phyloP scores from a whole-genome alignment of 805 yeast genomes.

The Starmerella apis region DNA sequence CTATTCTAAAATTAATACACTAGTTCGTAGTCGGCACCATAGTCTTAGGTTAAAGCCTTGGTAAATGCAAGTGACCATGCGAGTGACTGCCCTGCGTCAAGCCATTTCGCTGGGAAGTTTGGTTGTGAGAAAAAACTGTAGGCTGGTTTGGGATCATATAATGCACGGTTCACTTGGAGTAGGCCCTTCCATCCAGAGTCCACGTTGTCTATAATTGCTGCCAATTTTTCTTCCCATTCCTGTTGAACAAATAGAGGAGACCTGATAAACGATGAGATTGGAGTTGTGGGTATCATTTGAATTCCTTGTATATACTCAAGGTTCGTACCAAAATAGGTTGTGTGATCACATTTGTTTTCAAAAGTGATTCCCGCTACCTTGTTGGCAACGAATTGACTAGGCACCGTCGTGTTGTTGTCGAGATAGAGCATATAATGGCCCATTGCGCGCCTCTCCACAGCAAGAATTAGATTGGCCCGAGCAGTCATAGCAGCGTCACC shows the following conservation, averaged over 20 bases:
- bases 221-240: conserved; percentile 50
- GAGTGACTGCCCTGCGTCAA: conserved; percentile 71
- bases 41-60: conserved; percentile 30
- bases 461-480: conserved; percentile 50
- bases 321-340: conserved; percentile 57
- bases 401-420: conserved; percentile 42
- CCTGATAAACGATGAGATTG: conserved; percentile 49
- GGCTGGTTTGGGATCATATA: conserved; percentile 53
- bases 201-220: conserved; percentile 35
- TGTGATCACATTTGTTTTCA: conserved; percentile 62
- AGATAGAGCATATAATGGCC: conserved; percentile 44
- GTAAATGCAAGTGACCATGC: conserved; percentile 75
- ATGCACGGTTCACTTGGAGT: conserved; percentile 57
- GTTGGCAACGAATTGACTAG: conserved; percentile 43
- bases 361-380: conserved; percentile 59
- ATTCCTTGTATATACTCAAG: conserved; percentile 64
- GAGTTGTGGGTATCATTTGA: conserved; percentile 66
- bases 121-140: conserved; percentile 47
- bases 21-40: too few relatives aligned
- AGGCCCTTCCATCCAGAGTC: conserved; percentile 58
- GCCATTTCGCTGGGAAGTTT: conserved; percentile 41
- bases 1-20: too few relatives aligned
- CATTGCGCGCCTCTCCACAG: conserved; percentile 46
- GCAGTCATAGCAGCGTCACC: conserved; percentile 45
- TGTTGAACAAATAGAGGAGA: conserved; percentile 40